Evolutionary conservation across 805 yeast species (phyloP), one percentile per base, ranked within the genome.

Genomic region (Wickerhamomyces tratensis): DNA sequence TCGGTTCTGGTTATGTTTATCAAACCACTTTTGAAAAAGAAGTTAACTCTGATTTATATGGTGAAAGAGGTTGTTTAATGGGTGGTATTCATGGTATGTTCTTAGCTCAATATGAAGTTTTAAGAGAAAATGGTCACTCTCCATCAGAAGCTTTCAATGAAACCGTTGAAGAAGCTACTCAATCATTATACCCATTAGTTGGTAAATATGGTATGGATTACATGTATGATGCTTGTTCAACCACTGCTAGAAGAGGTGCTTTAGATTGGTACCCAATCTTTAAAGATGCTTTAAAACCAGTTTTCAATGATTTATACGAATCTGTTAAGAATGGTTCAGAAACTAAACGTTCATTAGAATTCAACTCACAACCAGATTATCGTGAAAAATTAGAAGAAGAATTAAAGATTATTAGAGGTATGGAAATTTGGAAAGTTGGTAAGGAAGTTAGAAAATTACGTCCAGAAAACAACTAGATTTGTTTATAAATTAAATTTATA

Each of bases 61-160:
- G 98, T 76, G 98, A 93, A 81, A 87, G 98, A 79, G 98, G 98
- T 67, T 93, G 98, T 76, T 78, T 93, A 59, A 93, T 91, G 98
- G 98, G 98, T 69, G 98, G 98, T 81, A 91, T 93, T 77, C 98
- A 93, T 79, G 98, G 98, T 81, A 93, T 93, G 98, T 93, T 93
- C 93, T 81, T 93, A 64, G 98, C 98, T 59, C 98, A 93, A 78
- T 93, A 93, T 80, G 98, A 93, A 75, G 98, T 93, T 50, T 82
- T 93, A 69, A 89, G 98, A 77, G 98, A 91, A 78, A 88, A 94
- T 68, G 98, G 98, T 55, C 98, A 93, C 82, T 78, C 97, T 54
- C 98, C 98, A 76, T 87, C 97, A 48, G 98, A 93, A 79, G 98
- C 98, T 61, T 93, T 93, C 89, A 93, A 93, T 74, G 98, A 93